These are phyloP conservation scores for Alternaria gansuensis DNA, from an alignment of 2,329 filamentous ascomycete species.

Conservation along the genomic window DNA sequence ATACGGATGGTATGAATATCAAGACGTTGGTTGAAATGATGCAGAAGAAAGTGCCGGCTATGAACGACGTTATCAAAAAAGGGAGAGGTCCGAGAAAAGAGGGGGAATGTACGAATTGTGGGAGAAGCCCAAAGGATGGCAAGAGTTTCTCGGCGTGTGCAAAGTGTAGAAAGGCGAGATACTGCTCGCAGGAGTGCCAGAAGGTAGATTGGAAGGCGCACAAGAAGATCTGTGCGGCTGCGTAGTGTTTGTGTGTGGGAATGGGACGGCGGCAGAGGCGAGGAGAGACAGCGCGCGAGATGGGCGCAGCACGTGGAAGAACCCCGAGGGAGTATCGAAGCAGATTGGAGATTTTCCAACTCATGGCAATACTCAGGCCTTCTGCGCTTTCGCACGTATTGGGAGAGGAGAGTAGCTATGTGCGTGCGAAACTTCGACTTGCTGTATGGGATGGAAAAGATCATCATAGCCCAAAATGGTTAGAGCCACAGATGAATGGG, in stretches of 20 bases:
- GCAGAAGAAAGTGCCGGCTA: conserved; percentile 19
- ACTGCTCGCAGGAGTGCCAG: conserved; percentile 27
- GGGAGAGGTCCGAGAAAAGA: conserved; percentile 20
- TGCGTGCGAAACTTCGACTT: not conserved
- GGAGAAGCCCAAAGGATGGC: conserved; percentile 16
- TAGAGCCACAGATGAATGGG: not conserved
- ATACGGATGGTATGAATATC: conserved; percentile 29
- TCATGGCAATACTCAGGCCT: not conserved
- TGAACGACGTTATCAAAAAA: conserved; percentile 16
- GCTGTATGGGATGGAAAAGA: not conserved
- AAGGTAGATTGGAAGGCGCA: conserved; percentile 31
- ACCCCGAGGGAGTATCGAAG: not conserved
- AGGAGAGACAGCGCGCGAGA: not conserved
- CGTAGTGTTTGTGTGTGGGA: not conserved
- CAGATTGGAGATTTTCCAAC: not conserved
- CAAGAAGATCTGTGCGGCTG: conserved; percentile 22
- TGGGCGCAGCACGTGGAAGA: not conserved
- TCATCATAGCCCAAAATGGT: not conserved
- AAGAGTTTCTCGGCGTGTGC: conserved; percentile 16
- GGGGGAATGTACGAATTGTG: conserved; percentile 24
- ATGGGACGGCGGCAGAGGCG: not conserved
- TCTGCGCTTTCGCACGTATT: not conserved
- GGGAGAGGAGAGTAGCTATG: not conserved
- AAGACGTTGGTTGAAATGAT: conserved; percentile 27
- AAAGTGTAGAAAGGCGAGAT: conserved; percentile 25